Evolutionary conservation across 164 flowering plant species (phyloP).

Genomic region (Protea cynaroides): DNA sequence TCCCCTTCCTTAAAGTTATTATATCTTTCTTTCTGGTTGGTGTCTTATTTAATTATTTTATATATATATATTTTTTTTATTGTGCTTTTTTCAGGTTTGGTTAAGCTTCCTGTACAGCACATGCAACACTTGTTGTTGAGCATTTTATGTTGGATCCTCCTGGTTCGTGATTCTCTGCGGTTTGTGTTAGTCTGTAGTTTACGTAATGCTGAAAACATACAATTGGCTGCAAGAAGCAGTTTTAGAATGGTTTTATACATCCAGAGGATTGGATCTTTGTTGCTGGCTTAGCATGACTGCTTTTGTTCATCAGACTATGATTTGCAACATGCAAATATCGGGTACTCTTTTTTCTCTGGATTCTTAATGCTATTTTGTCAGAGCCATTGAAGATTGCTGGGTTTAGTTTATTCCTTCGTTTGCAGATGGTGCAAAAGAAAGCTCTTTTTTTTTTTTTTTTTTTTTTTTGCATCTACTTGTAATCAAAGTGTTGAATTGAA

Average conservation of each 20-base stretch:
- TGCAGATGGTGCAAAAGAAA: too few relatives aligned
- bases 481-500: too few relatives aligned
- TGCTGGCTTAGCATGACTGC: background rate
- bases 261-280: constrained; percentile 11
- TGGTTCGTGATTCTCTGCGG: background rate
- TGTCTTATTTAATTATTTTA: constrained; percentile 1
- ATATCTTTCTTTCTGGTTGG: too few relatives aligned
- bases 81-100: constrained; percentile 13
- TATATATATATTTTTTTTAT: too few relatives aligned
- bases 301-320: background rate
- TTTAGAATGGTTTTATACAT: constrained; percentile 10
- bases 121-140: constrained; percentile 13
- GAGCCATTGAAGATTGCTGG: too few relatives aligned
- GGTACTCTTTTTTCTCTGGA: background rate
- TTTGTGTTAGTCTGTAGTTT: constrained; percentile 8
- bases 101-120: constrained; percentile 17
- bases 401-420: too few relatives aligned
- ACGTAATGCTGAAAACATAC: constrained; percentile 16
- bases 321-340: background rate
- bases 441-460: too few relatives aligned
- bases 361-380: too few relatives aligned
- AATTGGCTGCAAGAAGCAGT: constrained; percentile 10
- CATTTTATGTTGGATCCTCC: constrained; percentile 8
- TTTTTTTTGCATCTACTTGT: too few relatives aligned
- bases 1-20: background rate